phyloP scores from a whole-genome alignment of 768 basidiomycete species.

The Tulasnella sp. region DNA sequence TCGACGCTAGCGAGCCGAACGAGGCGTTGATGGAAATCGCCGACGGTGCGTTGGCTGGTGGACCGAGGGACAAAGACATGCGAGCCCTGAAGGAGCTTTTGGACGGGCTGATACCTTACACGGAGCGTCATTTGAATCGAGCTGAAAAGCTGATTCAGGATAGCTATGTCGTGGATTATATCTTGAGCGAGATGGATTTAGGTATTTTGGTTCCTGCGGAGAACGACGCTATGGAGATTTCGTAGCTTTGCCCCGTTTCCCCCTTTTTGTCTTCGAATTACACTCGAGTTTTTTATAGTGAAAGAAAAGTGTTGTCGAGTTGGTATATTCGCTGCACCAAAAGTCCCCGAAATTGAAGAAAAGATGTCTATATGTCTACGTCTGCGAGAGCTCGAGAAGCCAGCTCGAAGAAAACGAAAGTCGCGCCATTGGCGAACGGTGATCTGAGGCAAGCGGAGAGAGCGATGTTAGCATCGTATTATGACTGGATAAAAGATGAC shows the following conservation, averaged over 20 bases:
- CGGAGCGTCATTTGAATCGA: slow-evolving; percentile 81
- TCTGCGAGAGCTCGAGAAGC: slow-evolving; percentile 50
- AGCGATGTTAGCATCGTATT: background rate
- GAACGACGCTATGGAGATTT: slow-evolving; percentile 3
- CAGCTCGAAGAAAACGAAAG: slow-evolving; percentile 93
- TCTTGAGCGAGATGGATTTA: slow-evolving; percentile 74
- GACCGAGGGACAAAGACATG: slow-evolving; percentile 4
- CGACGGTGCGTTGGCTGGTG: slow-evolving; percentile 12
- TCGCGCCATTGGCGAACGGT: slow-evolving; percentile 94
- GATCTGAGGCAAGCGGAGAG: slow-evolving; percentile 48
- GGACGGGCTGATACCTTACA: slow-evolving; percentile 85
- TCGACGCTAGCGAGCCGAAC: slow-evolving; percentile 29
- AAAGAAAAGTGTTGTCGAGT: background rate
- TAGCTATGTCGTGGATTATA: slow-evolving; percentile 89
- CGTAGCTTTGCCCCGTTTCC: background rate
- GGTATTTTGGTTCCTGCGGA: slow-evolving; percentile 26
- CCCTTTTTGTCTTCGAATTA: background rate
- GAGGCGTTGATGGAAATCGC: background rate
- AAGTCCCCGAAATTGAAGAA: background rate
- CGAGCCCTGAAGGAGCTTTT: slow-evolving; percentile 58
- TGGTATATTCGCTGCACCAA: background rate
- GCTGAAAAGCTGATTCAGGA: slow-evolving; percentile 86
- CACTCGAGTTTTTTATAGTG: background rate
- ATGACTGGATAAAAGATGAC: slow-evolving; percentile 25
- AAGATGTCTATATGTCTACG: background rate